These are phyloP conservation scores for Irpex sp. DNA, from an alignment of 1,284 basidiomycete genomes.

Conservation along the genomic window DNA sequence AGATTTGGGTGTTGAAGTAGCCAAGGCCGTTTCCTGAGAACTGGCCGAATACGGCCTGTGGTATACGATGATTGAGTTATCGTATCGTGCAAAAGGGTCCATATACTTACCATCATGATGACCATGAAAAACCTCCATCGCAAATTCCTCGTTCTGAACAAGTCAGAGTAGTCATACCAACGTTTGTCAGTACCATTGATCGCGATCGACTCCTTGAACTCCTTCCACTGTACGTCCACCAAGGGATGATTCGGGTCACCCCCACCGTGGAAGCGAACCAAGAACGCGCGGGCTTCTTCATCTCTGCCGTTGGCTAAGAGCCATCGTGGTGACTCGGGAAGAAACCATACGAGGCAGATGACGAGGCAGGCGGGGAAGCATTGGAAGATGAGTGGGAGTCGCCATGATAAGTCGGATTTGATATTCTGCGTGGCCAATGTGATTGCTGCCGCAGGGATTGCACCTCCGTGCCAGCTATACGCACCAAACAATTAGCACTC, in stretches of 20 bases:
- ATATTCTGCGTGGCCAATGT: conserved; percentile 11
- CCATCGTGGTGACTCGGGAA: conserved; percentile 23
- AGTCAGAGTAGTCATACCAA: background rate
- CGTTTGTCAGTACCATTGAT: background rate
- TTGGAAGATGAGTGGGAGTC: conserved; percentile 11
- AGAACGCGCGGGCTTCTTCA: conserved; percentile 19
- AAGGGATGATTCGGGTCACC: background rate
- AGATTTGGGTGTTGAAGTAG: conserved; percentile 1
- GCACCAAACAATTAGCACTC: background rate
- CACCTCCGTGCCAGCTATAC: conserved; percentile 1
- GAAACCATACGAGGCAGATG: conserved; percentile 17
- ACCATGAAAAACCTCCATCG: background rate
- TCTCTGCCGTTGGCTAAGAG: conserved; percentile 21
- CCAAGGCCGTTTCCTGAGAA: background rate
- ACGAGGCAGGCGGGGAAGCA: conserved; percentile 13
- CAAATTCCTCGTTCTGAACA: background rate
- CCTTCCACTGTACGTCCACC: background rate
- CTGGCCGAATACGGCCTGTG: background rate
- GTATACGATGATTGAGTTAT: background rate
- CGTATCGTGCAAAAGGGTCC: too few relatives aligned
- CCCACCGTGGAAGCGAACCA: conserved; percentile 12
- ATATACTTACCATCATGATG: background rate
- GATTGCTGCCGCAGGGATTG: conserved; percentile 13
- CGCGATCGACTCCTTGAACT: background rate
- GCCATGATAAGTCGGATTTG: conserved; percentile 14